Percentiles rank a stretch among this genome's conserved stretches.
Evolutionary conservation across 139 green algal genomes (phyloP).

Genomic region (Closterium sp.): DNA sequence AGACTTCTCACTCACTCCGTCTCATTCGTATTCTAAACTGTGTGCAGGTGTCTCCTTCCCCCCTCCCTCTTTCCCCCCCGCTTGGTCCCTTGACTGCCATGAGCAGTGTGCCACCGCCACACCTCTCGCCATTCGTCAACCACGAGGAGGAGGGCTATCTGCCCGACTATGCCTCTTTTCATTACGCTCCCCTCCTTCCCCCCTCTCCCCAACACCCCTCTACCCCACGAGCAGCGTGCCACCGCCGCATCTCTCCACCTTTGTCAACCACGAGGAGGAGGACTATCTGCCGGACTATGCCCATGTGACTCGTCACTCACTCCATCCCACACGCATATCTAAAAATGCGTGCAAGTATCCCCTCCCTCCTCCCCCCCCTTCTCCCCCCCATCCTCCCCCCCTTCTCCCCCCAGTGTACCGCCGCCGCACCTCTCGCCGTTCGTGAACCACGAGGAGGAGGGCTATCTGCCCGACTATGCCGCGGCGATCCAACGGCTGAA

Average conservation of each 20-base stretch:
- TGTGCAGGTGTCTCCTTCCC: too few relatives aligned
- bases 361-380: background rate
- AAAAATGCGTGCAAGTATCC: too few relatives aligned
- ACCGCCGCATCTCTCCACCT: conserved; percentile 77
- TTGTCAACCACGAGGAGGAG: conserved; percentile 85
- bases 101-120: conserved; percentile 75
- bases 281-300: conserved; percentile 92
- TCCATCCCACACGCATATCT: too few relatives aligned
- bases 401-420: conserved; percentile 50
- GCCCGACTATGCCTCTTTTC: conserved; percentile 78
- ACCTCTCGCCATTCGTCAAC: conserved; percentile 94
- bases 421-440: conserved; percentile 98
- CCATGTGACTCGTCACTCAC: background rate
- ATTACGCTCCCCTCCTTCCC: too few relatives aligned
- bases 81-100: too few relatives aligned
- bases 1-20: too few relatives aligned
- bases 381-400: background rate
- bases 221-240: background rate
- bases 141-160: conserved; percentile 89
- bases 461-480: conserved; percentile 86
- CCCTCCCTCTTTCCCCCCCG: too few relatives aligned
- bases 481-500: conserved; percentile 74
- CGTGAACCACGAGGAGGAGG: conserved; percentile 84
- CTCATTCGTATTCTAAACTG: too few relatives aligned
- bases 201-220: too few relatives aligned